A percentile compares a stretch with the other conserved stretches of the same genome.
Evolutionary conservation across 208 protist genomes (phyloP).

Genomic region (Acanthamoeba lugdunensis): DNA sequence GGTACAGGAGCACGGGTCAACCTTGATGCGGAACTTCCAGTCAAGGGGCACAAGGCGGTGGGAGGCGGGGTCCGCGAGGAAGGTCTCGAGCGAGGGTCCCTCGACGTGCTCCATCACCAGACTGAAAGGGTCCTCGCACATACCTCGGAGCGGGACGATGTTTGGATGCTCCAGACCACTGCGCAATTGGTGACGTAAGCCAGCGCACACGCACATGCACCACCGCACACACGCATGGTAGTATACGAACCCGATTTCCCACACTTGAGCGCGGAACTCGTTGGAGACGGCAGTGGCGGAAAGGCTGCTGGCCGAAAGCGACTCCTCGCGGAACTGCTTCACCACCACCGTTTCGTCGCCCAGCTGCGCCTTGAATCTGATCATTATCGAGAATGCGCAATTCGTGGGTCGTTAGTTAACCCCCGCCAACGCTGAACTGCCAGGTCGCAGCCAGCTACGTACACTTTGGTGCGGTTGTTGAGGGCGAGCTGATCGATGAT

Average conservation of each 20-base stretch:
- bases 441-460: background rate
- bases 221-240: background rate
- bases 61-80: background rate
- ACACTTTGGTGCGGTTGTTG: slow-evolving; percentile 28
- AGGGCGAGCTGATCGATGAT: background rate
- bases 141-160: slow-evolving; percentile 24
- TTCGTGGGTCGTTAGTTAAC: no score
- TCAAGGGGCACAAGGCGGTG: background rate
- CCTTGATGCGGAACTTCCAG: slow-evolving; percentile 56
- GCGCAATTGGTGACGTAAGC: no score
- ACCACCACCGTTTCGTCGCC: slow-evolving; percentile 22
- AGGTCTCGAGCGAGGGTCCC: background rate
- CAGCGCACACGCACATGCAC: background rate
- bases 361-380: background rate
- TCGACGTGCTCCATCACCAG: slow-evolving; percentile 43
- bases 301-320: slow-evolving; percentile 35
- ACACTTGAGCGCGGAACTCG: slow-evolving; percentile 24
- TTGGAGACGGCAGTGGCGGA: slow-evolving; percentile 37
- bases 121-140: slow-evolving; percentile 14
- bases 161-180: slow-evolving; percentile 58
- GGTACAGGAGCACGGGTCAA: background rate
- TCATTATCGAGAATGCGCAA: no score
- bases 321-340: slow-evolving; percentile 55
- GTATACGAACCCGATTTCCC: background rate
- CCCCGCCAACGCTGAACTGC: background rate